Evolutionary conservation across 148 eudicot genomes (phyloP).

Genomic region (Rhododendron mucronatum): DNA sequence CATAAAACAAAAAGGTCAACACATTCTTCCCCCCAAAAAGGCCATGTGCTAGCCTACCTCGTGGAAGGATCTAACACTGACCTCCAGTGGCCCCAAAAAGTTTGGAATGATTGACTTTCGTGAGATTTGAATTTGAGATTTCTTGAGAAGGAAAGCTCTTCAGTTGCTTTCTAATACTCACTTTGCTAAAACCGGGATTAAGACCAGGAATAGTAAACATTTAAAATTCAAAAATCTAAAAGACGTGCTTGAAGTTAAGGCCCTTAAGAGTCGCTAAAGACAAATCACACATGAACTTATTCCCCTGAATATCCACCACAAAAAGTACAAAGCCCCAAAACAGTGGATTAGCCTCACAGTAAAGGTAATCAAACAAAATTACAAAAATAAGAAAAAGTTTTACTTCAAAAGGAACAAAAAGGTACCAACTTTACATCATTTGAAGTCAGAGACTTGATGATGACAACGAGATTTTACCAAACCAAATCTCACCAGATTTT

Average conservation of each 20-base stretch:
- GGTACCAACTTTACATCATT: conserved; percentile 18
- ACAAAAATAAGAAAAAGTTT: conserved; percentile 20
- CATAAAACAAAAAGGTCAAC: conserved; percentile 38
- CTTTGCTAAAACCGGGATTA: no score
- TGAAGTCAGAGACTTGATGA: not conserved
- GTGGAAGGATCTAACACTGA: no score
- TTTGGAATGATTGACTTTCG: not conserved
- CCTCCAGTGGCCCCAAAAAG: not conserved
- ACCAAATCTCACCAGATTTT: not conserved
- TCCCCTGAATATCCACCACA: conserved; percentile 15
- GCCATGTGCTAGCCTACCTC: conserved; percentile 63
- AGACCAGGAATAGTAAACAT: conserved; percentile 5
- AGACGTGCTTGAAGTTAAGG: conserved; percentile 14
- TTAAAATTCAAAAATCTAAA: not conserved
- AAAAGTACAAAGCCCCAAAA: not conserved
- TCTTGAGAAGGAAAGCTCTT: not conserved
- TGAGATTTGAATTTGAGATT: not conserved
- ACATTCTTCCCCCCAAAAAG: conserved; percentile 12
- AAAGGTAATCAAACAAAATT: conserved; percentile 19
- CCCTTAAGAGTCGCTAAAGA: conserved; percentile 30
- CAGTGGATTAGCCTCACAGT: not conserved
- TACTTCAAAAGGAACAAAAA: conserved; percentile 18
- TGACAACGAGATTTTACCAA: not conserved
- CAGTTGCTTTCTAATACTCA: not conserved
- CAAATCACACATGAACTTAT: conserved; percentile 28